A percentile compares a stretch with the other conserved stretches of the same genome.
Conservation (phyloP, 139 green algal genomes). For the Chlorella sp. region DNA sequence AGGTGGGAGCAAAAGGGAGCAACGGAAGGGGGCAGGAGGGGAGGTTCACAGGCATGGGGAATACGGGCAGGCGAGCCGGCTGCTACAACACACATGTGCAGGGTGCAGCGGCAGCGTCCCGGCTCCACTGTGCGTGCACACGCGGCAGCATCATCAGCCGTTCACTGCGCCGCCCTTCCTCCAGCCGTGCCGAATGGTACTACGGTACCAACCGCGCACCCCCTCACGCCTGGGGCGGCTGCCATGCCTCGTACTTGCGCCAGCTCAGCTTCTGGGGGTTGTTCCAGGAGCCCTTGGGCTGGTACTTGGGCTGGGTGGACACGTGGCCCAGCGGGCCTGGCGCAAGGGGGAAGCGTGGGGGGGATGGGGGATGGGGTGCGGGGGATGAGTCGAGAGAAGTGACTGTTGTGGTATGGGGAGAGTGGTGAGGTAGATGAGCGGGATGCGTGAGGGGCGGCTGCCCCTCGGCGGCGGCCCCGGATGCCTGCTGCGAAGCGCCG, state of each 20-base stretch:
- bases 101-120: neutral
- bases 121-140: neutral
- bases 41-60: too few species aligned
- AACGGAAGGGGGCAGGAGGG: too few species aligned
- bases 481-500: too few species aligned
- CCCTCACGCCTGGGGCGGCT: neutral
- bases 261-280: conserved; percentile 52
- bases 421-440: neutral
- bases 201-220: too few species aligned
- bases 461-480: too few species aligned
- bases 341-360: too few species aligned
- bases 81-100: neutral
- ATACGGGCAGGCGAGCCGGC: too few species aligned
- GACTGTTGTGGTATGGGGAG: neutral
- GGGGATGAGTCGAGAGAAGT: too few species aligned
- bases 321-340: neutral
- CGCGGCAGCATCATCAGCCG: neutral
- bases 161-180: neutral
- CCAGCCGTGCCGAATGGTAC: neutral
- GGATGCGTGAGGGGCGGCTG: too few species aligned
- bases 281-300: conserved; percentile 53
- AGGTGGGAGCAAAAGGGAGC: too few species aligned
- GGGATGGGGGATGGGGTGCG: too few species aligned
- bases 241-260: conserved; percentile 45
- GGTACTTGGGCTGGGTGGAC: neutral